Conservation (phyloP, 768 basidiomycete genomes). For the Pholiota microspora region DNA sequence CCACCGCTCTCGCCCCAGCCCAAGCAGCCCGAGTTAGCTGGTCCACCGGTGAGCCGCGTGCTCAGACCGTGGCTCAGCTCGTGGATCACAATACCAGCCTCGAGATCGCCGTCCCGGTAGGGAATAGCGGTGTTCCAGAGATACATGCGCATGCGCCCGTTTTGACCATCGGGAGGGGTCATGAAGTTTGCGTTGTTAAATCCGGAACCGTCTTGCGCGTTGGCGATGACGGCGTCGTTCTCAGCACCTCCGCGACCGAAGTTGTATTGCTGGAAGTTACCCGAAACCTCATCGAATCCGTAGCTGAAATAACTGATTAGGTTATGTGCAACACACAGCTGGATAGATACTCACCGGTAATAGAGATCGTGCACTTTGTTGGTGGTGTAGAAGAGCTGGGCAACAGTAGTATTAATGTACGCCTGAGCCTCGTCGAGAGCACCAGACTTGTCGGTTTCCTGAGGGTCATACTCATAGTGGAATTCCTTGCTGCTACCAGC, state of each 20-base stretch:
- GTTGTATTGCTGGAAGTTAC: slow-evolving; percentile 99
- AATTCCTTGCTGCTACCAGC: slow-evolving; percentile 57
- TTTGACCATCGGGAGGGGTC: slow-evolving; percentile 82
- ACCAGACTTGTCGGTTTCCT: slow-evolving; percentile 50
- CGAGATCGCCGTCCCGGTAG: slow-evolving; percentile 92
- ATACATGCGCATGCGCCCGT: slow-evolving; percentile 95
- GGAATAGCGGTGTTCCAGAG: slow-evolving; percentile 91
- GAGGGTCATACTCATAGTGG: slow-evolving; percentile 74
- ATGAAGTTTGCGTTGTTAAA: slow-evolving; percentile 93
- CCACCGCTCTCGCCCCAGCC: slow-evolving; percentile 96
- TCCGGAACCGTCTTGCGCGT: slow-evolving; percentile 94
- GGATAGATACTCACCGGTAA: slow-evolving; percentile 50
- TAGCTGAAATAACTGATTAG: slow-evolving; percentile 42
- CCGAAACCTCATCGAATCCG: slow-evolving; percentile 87
- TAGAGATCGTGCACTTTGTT: slow-evolving; percentile 83
- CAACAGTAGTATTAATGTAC: slow-evolving; percentile 83
- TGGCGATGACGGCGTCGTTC: slow-evolving; percentile 88
- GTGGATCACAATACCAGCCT: slow-evolving; percentile 96
- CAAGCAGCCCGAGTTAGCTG: slow-evolving; percentile 87
- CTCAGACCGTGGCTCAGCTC: slow-evolving; percentile 87
- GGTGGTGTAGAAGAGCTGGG: slow-evolving; percentile 87
- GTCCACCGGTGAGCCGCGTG: slow-evolving; percentile 93
- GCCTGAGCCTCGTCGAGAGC: slow-evolving; percentile 69
- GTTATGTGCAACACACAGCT: not conserved
- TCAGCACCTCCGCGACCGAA: slow-evolving; percentile 87